Conservation (phyloP, 495 filamentous ascomycete genomes). For the Trichocladium antarcticum region DNA sequence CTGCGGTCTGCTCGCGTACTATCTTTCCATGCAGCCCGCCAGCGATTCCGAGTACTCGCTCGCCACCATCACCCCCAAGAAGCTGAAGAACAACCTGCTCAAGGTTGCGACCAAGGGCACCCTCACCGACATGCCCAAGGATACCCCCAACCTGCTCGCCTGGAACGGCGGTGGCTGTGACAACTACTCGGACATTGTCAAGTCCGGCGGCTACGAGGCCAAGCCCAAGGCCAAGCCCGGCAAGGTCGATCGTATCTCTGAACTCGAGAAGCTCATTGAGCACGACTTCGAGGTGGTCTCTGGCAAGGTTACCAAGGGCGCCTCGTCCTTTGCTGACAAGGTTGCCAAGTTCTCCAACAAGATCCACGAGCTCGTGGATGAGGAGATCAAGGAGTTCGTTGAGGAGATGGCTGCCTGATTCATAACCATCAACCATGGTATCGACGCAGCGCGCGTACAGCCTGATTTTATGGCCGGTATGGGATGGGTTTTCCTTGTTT, state of each 20-base stretch:
- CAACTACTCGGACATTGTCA: constrained; percentile 81
- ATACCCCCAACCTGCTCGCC: constrained; percentile 80
- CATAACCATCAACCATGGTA: neutral
- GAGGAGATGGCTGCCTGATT: constrained; percentile 43
- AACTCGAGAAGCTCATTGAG: constrained; percentile 52
- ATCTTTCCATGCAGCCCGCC: constrained; percentile 87
- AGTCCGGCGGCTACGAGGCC: constrained; percentile 49
- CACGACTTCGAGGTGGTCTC: constrained; percentile 46
- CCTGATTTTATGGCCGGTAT: neutral
- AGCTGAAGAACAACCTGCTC: constrained; percentile 85
- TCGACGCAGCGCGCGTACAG: neutral
- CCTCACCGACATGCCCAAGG: constrained; percentile 71
- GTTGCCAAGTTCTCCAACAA: constrained; percentile 40
- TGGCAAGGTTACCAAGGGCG: constrained; percentile 40
- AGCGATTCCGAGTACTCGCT: constrained; percentile 82
- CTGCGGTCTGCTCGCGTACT: constrained; percentile 91
- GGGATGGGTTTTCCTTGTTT: constrained; percentile 1
- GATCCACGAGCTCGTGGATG: constrained; percentile 45
- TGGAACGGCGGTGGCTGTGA: constrained; percentile 95
- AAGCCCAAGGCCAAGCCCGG: constrained; percentile 17
- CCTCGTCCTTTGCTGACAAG: constrained; percentile 37
- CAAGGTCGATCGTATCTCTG: constrained; percentile 25
- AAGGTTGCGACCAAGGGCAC: constrained; percentile 67
- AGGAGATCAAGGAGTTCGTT: constrained; percentile 60
- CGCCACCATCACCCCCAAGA: constrained; percentile 78